These are phyloP conservation scores for Hypoxylon crocopeplum DNA, from an alignment of 495 filamentous ascomycete genomes.

Conservation along the genomic window DNA sequence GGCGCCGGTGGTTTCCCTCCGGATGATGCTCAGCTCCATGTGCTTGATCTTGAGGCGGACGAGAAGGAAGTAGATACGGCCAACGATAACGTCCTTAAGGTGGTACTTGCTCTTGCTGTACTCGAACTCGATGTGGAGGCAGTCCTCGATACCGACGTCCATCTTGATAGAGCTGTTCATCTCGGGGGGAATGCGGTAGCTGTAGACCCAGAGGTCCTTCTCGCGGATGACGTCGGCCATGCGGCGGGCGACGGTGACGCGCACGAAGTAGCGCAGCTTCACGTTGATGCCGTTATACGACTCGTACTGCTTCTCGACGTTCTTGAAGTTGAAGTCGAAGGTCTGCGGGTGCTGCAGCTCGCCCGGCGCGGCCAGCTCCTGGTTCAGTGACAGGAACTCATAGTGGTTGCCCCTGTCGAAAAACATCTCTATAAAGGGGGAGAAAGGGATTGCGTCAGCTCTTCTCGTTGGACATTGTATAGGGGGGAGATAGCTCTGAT, in stretches of 20 bases:
- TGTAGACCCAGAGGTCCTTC: constrained; percentile 99
- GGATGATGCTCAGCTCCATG: constrained; percentile 98
- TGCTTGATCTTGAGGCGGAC: constrained; percentile 99
- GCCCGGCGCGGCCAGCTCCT: constrained; percentile 94
- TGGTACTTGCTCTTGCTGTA: constrained; percentile 99
- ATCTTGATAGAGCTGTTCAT: constrained; percentile 99
- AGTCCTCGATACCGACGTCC: constrained; percentile 99
- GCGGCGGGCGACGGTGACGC: constrained; percentile 92
- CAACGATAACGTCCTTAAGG: constrained; percentile 98
- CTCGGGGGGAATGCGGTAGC: constrained; percentile 97
- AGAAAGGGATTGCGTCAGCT: constrained; percentile 13
- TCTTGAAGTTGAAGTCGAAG: constrained; percentile 99
- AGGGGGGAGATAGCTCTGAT: not conserved
- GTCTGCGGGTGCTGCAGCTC: constrained; percentile 98
- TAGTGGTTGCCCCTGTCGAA: constrained; percentile 99
- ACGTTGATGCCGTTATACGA: constrained; percentile 99
- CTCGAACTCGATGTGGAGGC: constrained; percentile 99
- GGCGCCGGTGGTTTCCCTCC: constrained; percentile 93
- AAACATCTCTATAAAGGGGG: constrained; percentile 78
- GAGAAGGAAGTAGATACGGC: constrained; percentile 97
- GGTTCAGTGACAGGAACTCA: constrained; percentile 95
- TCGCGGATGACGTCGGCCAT: constrained; percentile 98
- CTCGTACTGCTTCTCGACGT: constrained; percentile 99
- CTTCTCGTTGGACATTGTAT: not conserved
- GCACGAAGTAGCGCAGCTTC: constrained; percentile 96